phyloP scores from a whole-genome alignment of 139 green algal species.

The Deuterostichococcus epilithicus region DNA sequence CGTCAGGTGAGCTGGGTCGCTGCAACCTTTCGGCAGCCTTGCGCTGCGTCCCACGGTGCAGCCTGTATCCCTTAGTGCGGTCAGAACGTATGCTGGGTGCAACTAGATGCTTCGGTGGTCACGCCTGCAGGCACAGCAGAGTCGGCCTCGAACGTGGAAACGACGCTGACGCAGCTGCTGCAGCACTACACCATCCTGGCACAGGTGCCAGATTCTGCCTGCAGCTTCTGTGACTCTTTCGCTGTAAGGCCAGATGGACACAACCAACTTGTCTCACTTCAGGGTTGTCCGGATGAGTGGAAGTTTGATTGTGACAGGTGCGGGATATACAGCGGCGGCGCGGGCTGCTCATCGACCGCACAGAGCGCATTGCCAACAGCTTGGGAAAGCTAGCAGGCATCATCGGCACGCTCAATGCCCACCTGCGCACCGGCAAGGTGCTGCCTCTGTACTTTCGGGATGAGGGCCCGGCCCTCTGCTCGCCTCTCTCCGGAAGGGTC shows the following conservation, averaged over 20 bases:
- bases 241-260: too few relatives aligned
- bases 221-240: not conserved
- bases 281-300: too few relatives aligned
- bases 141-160: conserved; percentile 56
- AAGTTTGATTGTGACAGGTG: too few relatives aligned
- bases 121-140: conserved; percentile 37
- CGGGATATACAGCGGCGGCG: not conserved
- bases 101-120: not conserved
- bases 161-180: conserved; percentile 56
- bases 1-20: conserved; percentile 14
- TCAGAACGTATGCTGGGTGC: not conserved
- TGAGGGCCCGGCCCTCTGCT: too few relatives aligned
- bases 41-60: not conserved
- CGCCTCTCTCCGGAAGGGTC: too few relatives aligned
- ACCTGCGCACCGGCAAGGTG: conserved; percentile 26
- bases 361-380: conserved; percentile 53
- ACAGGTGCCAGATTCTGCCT: conserved; percentile 24
- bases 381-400: conserved; percentile 39
- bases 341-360: conserved; percentile 36
- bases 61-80: not conserved
- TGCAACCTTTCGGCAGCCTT: not conserved
- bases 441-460: too few relatives aligned
- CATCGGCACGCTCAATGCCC: conserved; percentile 37
- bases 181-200: conserved; percentile 41
- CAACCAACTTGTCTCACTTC: too few relatives aligned